These are phyloP conservation scores for Venturia effusa DNA, from an alignment of 2,329 filamentous ascomycete genomes.

Conservation along the genomic window DNA sequence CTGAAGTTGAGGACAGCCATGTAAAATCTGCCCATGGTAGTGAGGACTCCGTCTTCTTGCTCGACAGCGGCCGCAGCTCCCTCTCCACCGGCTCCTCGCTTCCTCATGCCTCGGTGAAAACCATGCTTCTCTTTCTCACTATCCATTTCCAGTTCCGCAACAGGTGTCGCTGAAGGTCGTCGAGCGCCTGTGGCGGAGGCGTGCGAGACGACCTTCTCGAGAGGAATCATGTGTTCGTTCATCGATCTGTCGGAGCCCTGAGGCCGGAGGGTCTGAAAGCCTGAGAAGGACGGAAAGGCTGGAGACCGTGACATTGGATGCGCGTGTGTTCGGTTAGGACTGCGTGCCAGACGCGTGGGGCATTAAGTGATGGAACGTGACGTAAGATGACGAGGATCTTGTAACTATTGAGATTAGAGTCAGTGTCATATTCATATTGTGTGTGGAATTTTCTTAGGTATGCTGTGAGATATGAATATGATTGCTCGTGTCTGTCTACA, in stretches of 20 bases:
- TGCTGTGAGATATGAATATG: background rate
- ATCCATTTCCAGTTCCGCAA: slow-evolving; percentile 15
- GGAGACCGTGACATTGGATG: background rate
- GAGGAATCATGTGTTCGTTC: slow-evolving; percentile 35
- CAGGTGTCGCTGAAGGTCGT: background rate
- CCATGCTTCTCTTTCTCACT: slow-evolving; percentile 28
- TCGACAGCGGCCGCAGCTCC: background rate
- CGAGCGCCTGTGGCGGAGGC: slow-evolving; percentile 19
- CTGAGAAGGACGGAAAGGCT: background rate
- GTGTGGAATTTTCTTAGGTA: background rate
- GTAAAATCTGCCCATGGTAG: slow-evolving; percentile 50
- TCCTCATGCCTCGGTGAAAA: slow-evolving; percentile 24
- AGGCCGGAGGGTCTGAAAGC: background rate
- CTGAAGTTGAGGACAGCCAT: slow-evolving; percentile 51
- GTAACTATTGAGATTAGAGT: background rate
- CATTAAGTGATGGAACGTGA: background rate
- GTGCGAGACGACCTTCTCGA: slow-evolving; percentile 43
- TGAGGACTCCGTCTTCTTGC: slow-evolving; percentile 24
- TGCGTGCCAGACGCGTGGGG: background rate
- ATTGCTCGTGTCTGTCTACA: background rate
- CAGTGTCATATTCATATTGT: background rate
- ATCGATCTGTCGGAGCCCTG: background rate
- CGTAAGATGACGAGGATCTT: background rate
- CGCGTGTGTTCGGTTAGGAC: background rate
- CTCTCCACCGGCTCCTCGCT: background rate